These are phyloP conservation scores for Phylloporus sp. DNA, from an alignment of 768 basidiomycete genomes.

Conservation along the genomic window DNA sequence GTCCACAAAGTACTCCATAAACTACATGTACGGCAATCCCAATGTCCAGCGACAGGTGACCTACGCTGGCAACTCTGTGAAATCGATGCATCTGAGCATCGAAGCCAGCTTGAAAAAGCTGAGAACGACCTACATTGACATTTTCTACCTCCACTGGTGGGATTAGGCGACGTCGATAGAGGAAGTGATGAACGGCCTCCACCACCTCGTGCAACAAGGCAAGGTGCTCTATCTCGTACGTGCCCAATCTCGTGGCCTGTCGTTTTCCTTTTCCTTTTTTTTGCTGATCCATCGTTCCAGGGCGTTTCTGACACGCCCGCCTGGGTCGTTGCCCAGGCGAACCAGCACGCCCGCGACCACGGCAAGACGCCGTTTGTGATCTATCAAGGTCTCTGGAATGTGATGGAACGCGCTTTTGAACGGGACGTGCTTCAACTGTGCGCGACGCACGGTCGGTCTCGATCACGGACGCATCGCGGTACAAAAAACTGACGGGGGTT, in stretches of 20 bases:
- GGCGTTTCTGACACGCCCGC: background rate
- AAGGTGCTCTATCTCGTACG: background rate
- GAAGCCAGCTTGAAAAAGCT: constrained; percentile 18
- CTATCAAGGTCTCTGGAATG: background rate
- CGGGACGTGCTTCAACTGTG: background rate
- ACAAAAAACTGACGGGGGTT: background rate
- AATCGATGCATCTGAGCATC: constrained; percentile 39
- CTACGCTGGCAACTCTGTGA: constrained; percentile 46
- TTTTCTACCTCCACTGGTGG: constrained; percentile 25
- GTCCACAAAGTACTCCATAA: constrained; percentile 15
- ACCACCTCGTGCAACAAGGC: background rate
- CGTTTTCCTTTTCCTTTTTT: background rate
- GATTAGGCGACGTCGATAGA: constrained; percentile 33
- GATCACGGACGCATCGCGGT: background rate
- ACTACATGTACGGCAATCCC: constrained; percentile 10
- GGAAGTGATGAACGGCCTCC: constrained; percentile 37
- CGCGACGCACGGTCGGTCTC: background rate
- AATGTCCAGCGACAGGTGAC: constrained; percentile 30
- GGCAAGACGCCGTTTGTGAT: background rate
- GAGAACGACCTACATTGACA: constrained; percentile 14
- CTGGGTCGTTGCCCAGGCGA: background rate
- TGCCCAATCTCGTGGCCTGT: background rate
- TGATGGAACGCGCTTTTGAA: background rate
- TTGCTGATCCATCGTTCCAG: background rate
- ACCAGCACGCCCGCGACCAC: background rate